Base-by-base conservation (phyloP, 495 filamentous ascomycete species). In the Lentithecium fluviatile region DNA sequence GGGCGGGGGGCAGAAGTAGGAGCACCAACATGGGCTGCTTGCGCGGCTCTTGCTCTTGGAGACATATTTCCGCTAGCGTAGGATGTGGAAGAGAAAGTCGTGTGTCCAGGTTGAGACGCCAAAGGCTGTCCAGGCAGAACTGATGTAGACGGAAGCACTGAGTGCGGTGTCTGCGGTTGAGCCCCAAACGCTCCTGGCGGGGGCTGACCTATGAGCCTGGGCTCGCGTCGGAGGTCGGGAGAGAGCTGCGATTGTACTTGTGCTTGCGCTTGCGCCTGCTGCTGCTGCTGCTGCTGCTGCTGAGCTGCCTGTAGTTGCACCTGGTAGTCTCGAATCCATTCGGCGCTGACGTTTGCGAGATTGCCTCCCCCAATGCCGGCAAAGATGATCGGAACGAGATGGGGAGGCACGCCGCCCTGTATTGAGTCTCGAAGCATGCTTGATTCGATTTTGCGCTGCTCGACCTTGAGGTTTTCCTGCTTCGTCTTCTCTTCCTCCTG, bases 401-500 rank as follows among this genome's bases (percentile, higher is more conserved):
- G 79, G 37, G 91, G 90, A 19, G 94, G 91, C 37, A 98, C 82
- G 20, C 91, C 91, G 24, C 88, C 85, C 58, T 81, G 78, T 60
- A 95, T 72, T 32, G 91, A 90, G 55, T 94, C 89, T 60, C 83
- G 79, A 56, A 98, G 73, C 75, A 98, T 95, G 50, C 85, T 83
- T 70, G 88, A 83, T 71, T 97, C 93, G 37, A 92, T 81, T 69
- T 80, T 87, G 48, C 93, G 83, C 71, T 90, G 89, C 71, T 97
- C 93, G 45, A 95, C 74, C 45, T 84, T 81, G 73, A 96, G 88
- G 72, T 94, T 89, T 72, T 97, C 91, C 71, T 93, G 89, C 68
- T 78, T 88, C 66, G 87, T 95, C 77, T 82, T 89, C 73, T 96
- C 90, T 75, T 96, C 90, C 72, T 97, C 91, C 72, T 93, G 88